phyloP scores from a whole-genome alignment of 2,329 filamentous ascomycete species.

The Curvularia lunata region DNA sequence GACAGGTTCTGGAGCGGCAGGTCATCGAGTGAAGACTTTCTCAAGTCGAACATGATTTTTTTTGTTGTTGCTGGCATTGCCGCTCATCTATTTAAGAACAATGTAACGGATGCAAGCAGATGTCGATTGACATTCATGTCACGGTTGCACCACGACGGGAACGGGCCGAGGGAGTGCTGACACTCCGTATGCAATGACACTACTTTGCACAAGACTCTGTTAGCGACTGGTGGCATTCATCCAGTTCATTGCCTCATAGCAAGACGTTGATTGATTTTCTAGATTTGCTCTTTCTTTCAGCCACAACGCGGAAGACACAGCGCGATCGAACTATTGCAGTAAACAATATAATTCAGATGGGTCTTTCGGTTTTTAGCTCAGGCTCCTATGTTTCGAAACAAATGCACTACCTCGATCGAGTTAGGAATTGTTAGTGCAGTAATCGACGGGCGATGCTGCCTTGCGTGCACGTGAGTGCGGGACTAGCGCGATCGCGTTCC shows the following conservation, averaged over 20 bases:
- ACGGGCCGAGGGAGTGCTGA: neutral
- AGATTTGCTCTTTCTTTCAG: neutral
- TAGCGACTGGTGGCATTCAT: neutral
- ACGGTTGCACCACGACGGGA: neutral
- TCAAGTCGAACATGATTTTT: neutral
- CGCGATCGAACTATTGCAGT: neutral
- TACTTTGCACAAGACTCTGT: neutral
- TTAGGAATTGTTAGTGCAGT: constrained; percentile 15
- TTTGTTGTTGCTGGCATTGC: neutral
- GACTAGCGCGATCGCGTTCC: constrained; percentile 30
- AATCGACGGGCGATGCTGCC: constrained; percentile 7
- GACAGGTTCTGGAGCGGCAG: neutral
- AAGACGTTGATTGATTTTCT: neutral
- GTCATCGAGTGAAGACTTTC: neutral
- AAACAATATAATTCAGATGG: neutral
- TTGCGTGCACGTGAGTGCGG: constrained; percentile 22
- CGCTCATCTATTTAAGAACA: neutral
- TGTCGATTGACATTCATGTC: neutral
- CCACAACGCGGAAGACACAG: neutral
- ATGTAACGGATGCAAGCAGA: neutral
- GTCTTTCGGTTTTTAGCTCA: neutral
- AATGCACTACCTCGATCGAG: constrained; percentile 1
- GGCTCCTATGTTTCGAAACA: neutral
- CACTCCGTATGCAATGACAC: neutral
- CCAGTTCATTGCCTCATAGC: neutral